Evolutionary conservation across 2,329 filamentous ascomycete species (phyloP).

Genomic region (Juglanconis oblonga): DNA sequence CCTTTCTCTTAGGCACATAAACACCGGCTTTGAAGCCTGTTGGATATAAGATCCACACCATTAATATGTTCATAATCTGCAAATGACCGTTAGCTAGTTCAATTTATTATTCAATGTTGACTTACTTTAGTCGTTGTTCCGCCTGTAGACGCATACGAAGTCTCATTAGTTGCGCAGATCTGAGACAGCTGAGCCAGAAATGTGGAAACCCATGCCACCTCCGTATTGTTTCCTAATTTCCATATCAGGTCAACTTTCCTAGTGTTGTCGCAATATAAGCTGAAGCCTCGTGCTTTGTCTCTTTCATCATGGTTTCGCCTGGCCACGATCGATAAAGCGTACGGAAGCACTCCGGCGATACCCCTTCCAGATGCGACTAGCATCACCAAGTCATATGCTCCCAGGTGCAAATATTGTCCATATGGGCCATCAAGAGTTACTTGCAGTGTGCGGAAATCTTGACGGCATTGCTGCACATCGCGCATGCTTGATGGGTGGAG

Average conservation of each 20-base stretch:
- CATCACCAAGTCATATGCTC: neutral
- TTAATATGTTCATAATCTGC: too few relatives aligned
- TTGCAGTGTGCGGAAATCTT: neutral
- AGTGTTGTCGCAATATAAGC: neutral
- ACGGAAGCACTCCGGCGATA: neutral
- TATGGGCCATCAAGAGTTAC: neutral
- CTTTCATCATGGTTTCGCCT: neutral
- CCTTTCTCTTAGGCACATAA: neutral
- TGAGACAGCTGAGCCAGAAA: neutral
- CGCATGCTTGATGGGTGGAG: too few relatives aligned
- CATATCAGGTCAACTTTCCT: neutral
- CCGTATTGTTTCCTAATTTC: neutral
- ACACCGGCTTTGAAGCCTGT: neutral
- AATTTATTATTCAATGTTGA: neutral
- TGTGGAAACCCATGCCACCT: neutral
- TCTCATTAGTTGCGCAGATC: neutral
- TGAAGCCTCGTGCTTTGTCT: neutral
- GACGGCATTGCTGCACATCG: too few relatives aligned
- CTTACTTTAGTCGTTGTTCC: too few relatives aligned
- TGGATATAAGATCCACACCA: neutral
- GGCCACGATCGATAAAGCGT: neutral
- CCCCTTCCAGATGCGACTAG: neutral
- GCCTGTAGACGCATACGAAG: too few relatives aligned
- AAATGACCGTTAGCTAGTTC: too few relatives aligned
- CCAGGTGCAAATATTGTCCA: neutral